Base-by-base conservation (phyloP, 1,284 basidiomycete genomes). In the Marasmius oreades region DNA sequence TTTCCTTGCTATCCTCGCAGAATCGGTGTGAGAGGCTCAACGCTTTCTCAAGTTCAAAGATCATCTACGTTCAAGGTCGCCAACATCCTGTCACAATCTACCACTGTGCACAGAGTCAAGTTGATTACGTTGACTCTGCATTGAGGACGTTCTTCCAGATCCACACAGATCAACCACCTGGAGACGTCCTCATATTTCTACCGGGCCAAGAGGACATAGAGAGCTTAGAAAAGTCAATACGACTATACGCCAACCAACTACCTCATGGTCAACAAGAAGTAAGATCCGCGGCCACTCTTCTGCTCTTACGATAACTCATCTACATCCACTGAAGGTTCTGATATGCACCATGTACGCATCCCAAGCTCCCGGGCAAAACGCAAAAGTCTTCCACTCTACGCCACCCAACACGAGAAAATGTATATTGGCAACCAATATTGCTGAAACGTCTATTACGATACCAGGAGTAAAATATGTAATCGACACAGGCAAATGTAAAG, bases 171-270 rank as follows among this genome's bases (percentile, higher is more conserved):
- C 81, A 85, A 61, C 86, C 89, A 0, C 78, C 82, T 1, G 96
- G 96, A 5, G 95, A 98, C 67, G 85, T 98, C 11, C 79, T 99
- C 39, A 88, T 98, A 59, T 99, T 99, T 74, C 81, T 98, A 57
- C 93, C 95, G 59, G 92, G 96, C 23, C 95, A 98, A 67, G 96
- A 99, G 64, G 96, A 99, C 65, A 99, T 99, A 59, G 96, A 98
- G 68, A 88, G 80, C 63, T 77, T 98, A 23, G 84, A 87, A 61
- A 84, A 86, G 56, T 84, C 89, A 4, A 86, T 95, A 54, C 75
- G 80, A 53, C 65, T 81, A 10, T 88, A 86, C 63, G 80, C 84
- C 5, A 80, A 80, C 53, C 83, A 85, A 62, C 73, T 93, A 33
- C 86, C 88, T 1, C 70, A 76, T 33, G 76, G 79, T 36, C 68